A percentile compares a stretch with the other conserved stretches of the same genome.
Evolutionary conservation across 345 rosid species (phyloP).

Genomic region (Geranium rotundifolium): DNA sequence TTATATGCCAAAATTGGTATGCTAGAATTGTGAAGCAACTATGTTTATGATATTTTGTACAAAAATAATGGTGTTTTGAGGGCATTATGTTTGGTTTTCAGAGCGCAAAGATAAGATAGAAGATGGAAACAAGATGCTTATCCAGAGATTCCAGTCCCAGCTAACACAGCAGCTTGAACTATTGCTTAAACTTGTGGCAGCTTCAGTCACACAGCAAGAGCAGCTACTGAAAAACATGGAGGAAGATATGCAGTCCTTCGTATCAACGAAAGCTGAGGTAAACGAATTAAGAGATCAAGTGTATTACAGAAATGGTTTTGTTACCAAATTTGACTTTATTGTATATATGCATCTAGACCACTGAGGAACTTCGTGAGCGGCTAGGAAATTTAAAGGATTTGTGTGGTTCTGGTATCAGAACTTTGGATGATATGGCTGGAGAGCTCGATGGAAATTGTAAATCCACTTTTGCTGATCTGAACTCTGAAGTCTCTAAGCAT

Average conservation of each 20-base stretch:
- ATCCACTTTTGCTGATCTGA: slow-evolving; percentile 59
- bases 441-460: slow-evolving; percentile 76
- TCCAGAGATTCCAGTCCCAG: slow-evolving; percentile 70
- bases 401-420: slow-evolving; percentile 68
- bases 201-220: slow-evolving; percentile 84
- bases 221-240: slow-evolving; percentile 84
- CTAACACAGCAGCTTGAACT: slow-evolving; percentile 74
- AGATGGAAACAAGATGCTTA: slow-evolving; percentile 63
- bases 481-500: slow-evolving; percentile 75
- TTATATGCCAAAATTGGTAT: slow-evolving; percentile 84
- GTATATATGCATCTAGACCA: slow-evolving; percentile 42
- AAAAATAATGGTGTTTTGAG: not conserved
- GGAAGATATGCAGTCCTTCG: slow-evolving; percentile 91
- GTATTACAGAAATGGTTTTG: not conserved
- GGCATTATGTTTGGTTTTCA: slow-evolving; percentile 25
- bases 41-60: not conserved
- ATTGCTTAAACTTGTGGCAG: slow-evolving; percentile 78
- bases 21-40: slow-evolving; percentile 7
- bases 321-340: slow-evolving; percentile 8
- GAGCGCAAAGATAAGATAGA: slow-evolving; percentile 93
- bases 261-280: slow-evolving; percentile 75
- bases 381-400: slow-evolving; percentile 50
- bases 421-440: slow-evolving; percentile 67
- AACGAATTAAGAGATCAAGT: not conserved
- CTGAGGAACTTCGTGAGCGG: slow-evolving; percentile 71